Conservation (phyloP, 345 rosid species). For the Gossypium mustelinum region DNA sequence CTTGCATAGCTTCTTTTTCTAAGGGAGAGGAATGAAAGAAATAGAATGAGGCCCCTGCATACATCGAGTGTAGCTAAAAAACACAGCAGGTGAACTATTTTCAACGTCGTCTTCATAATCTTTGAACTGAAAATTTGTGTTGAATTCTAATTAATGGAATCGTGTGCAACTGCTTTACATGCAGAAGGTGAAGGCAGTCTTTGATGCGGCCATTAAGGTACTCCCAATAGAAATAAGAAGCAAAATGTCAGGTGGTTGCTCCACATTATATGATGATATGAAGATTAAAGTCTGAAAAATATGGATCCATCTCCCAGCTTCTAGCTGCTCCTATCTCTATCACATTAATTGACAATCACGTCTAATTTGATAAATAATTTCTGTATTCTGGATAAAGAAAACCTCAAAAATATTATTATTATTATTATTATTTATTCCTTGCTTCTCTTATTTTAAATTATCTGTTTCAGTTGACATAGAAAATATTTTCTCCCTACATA, state of each 20-base stretch:
- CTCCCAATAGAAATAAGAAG: slow-evolving; percentile 19
- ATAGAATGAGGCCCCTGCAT: slow-evolving; percentile 76
- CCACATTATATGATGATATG: slow-evolving; percentile 2
- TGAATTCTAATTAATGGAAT: slow-evolving; percentile 2
- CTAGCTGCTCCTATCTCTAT: not conserved
- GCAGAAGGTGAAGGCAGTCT: slow-evolving; percentile 21
- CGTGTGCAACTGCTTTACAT: not conserved
- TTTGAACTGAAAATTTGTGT: not conserved
- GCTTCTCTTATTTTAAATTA: too few relatives aligned
- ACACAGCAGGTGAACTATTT: slow-evolving; percentile 63
- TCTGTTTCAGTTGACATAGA: too few relatives aligned
- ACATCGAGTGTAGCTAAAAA: slow-evolving; percentile 90
- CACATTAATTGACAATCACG: too few relatives aligned
- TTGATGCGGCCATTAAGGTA: slow-evolving; percentile 21
- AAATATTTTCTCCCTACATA: too few relatives aligned
- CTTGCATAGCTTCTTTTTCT: slow-evolving; percentile 9
- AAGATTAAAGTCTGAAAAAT: not conserved
- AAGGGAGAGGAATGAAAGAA: slow-evolving; percentile 96
- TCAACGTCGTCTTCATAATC: not conserved
- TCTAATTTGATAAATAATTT: too few relatives aligned
- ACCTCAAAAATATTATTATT: too few relatives aligned
- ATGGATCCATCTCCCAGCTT: not conserved
- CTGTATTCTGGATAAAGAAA: too few relatives aligned
- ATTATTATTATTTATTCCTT: too few relatives aligned
- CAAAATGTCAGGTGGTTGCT: slow-evolving; percentile 14